phyloP scores from a whole-genome alignment of 257 asterid species.

The Lithospermum erythrorhizon region DNA sequence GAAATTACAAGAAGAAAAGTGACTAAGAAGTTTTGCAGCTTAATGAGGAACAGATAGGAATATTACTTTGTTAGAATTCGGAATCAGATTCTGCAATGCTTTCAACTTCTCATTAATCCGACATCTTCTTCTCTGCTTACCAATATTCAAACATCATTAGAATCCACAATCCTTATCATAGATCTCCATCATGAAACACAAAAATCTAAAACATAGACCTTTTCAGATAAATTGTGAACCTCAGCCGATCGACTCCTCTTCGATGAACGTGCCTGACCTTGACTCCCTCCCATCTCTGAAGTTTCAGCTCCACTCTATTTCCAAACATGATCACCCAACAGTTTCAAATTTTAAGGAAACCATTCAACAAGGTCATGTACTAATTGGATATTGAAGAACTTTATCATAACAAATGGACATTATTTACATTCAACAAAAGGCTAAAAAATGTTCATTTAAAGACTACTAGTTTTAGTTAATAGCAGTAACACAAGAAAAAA shows the following conservation, averaged over 20 bases:
- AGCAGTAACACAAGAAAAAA: too few species aligned
- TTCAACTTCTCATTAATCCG: slow-evolving; percentile 88
- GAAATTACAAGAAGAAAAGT: background rate
- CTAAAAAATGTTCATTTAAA: too few species aligned
- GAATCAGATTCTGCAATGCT: slow-evolving; percentile 85
- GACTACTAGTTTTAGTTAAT: too few species aligned
- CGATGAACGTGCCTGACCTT: slow-evolving; percentile 46
- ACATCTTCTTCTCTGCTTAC: slow-evolving; percentile 86
- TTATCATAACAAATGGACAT: too few species aligned
- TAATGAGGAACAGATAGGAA: slow-evolving; percentile 1
- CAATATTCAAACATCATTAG: slow-evolving; percentile 7
- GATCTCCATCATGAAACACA: slow-evolving; percentile 4
- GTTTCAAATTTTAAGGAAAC: background rate
- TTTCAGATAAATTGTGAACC: slow-evolving; percentile 85
- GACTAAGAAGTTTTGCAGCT: slow-evolving; percentile 1
- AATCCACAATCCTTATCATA: slow-evolving; percentile 4
- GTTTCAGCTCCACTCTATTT: slow-evolving; percentile 47
- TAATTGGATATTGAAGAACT: background rate
- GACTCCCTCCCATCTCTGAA: slow-evolving; percentile 31
- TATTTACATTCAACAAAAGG: too few species aligned
- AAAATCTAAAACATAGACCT: slow-evolving; percentile 35
- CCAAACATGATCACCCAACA: slow-evolving; percentile 7
- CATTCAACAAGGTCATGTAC: background rate
- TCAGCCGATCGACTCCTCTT: slow-evolving; percentile 96
- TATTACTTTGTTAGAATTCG: slow-evolving; percentile 75